Conservation (phyloP, 2,329 filamentous ascomycete genomes). For the Fusarium falciforme region DNA sequence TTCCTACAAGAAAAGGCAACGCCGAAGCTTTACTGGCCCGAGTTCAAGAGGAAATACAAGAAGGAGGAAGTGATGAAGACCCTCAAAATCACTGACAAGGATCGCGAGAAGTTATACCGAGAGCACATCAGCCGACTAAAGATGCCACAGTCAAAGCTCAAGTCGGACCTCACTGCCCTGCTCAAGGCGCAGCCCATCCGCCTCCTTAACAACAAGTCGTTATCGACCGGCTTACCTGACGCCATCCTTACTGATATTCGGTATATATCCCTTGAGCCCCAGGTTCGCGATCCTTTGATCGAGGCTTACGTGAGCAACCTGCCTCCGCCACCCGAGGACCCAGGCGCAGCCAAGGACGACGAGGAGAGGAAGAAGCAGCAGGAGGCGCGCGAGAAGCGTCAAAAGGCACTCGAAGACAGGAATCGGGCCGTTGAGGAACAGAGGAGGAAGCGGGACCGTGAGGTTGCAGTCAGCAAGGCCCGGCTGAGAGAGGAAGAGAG, state of each 20-base stretch:
- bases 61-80: slow-evolving; percentile 86
- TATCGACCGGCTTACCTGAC: slow-evolving; percentile 68
- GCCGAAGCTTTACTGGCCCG: slow-evolving; percentile 95
- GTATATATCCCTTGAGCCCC: slow-evolving; percentile 74
- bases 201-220: slow-evolving; percentile 69
- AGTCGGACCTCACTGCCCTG: slow-evolving; percentile 74
- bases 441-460: slow-evolving; percentile 68
- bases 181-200: slow-evolving; percentile 70
- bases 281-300: slow-evolving; percentile 72
- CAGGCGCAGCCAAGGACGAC: slow-evolving; percentile 57
- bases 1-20: slow-evolving; percentile 86
- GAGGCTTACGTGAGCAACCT: slow-evolving; percentile 75
- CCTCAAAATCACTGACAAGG: slow-evolving; percentile 75
- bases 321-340: slow-evolving; percentile 65
- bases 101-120: slow-evolving; percentile 82
- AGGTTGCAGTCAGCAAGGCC: slow-evolving; percentile 70
- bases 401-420: slow-evolving; percentile 74
- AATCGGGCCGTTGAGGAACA: slow-evolving; percentile 72
- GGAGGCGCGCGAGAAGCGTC: slow-evolving; percentile 68
- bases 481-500: slow-evolving; percentile 73
- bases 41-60: slow-evolving; percentile 92
- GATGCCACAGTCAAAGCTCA: slow-evolving; percentile 72
- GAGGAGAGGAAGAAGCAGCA: slow-evolving; percentile 61
- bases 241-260: slow-evolving; percentile 74
- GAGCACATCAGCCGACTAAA: slow-evolving; percentile 78